Conservation (phyloP, 2,329 filamentous ascomycete genomes). For the Sporothrix globosa region DNA sequence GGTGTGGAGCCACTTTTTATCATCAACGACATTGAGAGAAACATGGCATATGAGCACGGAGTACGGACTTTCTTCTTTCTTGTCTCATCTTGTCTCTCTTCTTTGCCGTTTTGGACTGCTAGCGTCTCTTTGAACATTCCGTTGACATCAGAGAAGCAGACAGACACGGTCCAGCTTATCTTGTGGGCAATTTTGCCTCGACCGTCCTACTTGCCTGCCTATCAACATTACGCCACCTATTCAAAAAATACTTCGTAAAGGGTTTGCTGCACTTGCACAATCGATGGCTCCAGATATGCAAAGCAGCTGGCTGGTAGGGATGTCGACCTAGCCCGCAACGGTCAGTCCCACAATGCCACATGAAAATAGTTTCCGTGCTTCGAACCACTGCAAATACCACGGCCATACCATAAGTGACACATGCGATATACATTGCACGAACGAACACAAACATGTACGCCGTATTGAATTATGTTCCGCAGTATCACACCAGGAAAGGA, state of each 20-base stretch:
- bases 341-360: slow-evolving; percentile 16
- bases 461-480: no score
- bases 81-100: slow-evolving; percentile 8
- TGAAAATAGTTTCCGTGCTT: no score
- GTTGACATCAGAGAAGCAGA: neutral
- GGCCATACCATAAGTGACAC: no score
- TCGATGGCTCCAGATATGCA: neutral
- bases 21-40: neutral
- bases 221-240: neutral
- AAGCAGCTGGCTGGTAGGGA: neutral
- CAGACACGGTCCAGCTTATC: neutral
- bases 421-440: no score
- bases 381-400: neutral
- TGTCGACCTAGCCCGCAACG: neutral
- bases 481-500: neutral
- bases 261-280: neutral
- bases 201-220: neutral
- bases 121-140: neutral
- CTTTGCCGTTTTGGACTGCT: neutral
- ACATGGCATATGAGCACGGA: neutral
- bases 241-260: neutral
- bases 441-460: no score
- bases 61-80: neutral
- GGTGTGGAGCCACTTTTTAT: neutral
- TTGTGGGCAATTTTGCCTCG: neutral